phyloP scores from a whole-genome alignment of 768 basidiomycete genomes.

The Boletellus ananas region DNA sequence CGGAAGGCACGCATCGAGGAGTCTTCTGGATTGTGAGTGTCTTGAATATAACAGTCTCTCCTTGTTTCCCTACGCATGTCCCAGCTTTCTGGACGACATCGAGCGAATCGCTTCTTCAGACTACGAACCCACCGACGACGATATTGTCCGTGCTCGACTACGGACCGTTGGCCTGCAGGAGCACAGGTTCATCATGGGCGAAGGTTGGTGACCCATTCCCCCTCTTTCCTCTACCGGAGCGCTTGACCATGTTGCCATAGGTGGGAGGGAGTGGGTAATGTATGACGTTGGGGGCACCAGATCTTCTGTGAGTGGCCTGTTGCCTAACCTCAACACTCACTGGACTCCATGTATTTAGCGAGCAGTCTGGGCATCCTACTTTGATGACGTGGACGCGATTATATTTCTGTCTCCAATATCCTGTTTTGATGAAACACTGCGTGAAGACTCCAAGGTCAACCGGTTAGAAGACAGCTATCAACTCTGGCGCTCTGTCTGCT shows the following conservation, averaged over 20 bases:
- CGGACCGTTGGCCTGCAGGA: constrained; percentile 79
- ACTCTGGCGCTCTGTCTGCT: constrained; percentile 72
- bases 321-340: constrained; percentile 1
- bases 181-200: constrained; percentile 61
- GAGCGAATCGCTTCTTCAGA: constrained; percentile 58
- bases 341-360: constrained; percentile 40
- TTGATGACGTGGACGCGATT: constrained; percentile 79
- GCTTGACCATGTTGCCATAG: constrained; percentile 28
- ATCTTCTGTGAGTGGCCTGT: constrained; percentile 46
- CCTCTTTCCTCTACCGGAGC: too few relatives aligned
- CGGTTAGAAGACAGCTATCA: constrained; percentile 73
- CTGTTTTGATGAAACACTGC: constrained; percentile 76
- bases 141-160: constrained; percentile 74
- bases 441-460: constrained; percentile 67
- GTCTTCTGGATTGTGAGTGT: constrained; percentile 67
- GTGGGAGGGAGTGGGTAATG: constrained; percentile 72
- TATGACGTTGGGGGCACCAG: constrained; percentile 81
- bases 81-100: constrained; percentile 67
- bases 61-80: constrained; percentile 1
- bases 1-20: constrained; percentile 62
- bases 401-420: constrained; percentile 76
- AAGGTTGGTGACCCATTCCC: constrained; percentile 38
- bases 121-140: constrained; percentile 71
- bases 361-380: constrained; percentile 75
- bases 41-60: constrained; percentile 3